Evolutionary conservation across 495 filamentous ascomycete genomes (phyloP).

Genomic region (Thermothielavioides terrestris): DNA sequence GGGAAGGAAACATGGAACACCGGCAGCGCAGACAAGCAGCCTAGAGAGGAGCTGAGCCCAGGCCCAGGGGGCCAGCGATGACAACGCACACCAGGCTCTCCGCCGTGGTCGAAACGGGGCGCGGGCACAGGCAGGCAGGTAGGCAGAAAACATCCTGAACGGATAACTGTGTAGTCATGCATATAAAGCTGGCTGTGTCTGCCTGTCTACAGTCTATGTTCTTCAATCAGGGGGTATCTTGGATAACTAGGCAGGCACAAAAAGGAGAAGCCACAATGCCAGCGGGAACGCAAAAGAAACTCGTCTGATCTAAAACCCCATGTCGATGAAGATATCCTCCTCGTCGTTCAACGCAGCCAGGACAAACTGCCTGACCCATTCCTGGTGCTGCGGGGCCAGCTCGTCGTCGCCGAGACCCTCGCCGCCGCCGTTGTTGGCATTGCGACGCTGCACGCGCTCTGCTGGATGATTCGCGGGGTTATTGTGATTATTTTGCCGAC

Average conservation of each 20-base stretch:
- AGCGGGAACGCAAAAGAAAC: background rate
- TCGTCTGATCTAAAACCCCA: conserved; percentile 25
- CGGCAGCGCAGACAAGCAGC: too few relatives aligned
- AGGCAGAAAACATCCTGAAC: background rate
- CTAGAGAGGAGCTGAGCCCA: too few relatives aligned
- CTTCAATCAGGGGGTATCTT: background rate
- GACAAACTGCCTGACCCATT: conserved; percentile 48
- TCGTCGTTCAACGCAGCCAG: conserved; percentile 44
- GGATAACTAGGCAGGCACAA: background rate
- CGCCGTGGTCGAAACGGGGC: too few relatives aligned
- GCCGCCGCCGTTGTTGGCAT: conserved; percentile 13
- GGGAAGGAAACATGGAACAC: too few relatives aligned
- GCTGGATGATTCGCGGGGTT: conserved; percentile 20
- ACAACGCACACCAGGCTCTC: too few relatives aligned
- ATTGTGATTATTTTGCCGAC: conserved; percentile 24
- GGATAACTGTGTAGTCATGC: too few relatives aligned
- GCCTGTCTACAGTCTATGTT: background rate
- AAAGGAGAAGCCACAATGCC: background rate
- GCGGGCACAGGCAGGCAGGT: background rate
- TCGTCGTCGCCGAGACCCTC: conserved; percentile 4
- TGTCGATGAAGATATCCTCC: conserved; percentile 38
- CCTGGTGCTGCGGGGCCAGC: conserved; percentile 32
- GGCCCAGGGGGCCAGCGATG: too few relatives aligned
- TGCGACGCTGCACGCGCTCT: conserved; percentile 14
- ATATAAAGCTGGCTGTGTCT: background rate